Evolutionary conservation across 2,329 filamentous ascomycete genomes (phyloP).

Genomic region (Microdochium nivale): DNA sequence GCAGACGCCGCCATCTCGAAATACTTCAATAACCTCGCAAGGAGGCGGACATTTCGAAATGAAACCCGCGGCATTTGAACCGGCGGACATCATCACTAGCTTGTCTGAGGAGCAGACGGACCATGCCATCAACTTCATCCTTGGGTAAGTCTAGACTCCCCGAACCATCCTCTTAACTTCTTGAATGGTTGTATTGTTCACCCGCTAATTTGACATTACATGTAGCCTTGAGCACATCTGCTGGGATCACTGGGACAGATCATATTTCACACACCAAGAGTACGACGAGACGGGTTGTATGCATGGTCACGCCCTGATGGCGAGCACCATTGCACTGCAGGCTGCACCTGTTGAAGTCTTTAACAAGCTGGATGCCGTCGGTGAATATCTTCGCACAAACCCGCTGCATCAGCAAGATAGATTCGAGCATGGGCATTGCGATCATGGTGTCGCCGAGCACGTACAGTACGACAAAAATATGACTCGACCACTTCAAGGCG

Average conservation of each 20-base stretch:
- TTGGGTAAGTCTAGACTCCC: constrained; percentile 30
- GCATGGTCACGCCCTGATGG: constrained; percentile 18
- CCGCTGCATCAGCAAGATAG: not conserved
- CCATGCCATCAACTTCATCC: constrained; percentile 42
- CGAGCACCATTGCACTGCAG: constrained; percentile 16
- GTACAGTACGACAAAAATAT: constrained; percentile 1
- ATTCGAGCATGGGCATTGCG: not conserved
- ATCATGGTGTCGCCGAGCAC: not conserved
- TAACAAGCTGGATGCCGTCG: constrained; percentile 6
- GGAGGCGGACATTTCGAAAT: not conserved
- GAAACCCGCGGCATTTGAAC: constrained; percentile 5
- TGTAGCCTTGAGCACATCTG: constrained; percentile 42
- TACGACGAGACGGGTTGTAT: constrained; percentile 11
- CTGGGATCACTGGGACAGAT: constrained; percentile 37
- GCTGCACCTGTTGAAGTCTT: constrained; percentile 9
- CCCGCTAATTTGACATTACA: no score
- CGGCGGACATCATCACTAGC: constrained; percentile 2
- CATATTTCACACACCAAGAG: constrained; percentile 26
- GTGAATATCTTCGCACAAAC: constrained; percentile 2
- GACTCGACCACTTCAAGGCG: not conserved
- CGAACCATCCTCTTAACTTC: not conserved
- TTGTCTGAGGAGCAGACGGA: constrained; percentile 31
- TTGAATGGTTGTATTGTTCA: no score
- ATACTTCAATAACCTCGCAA: not conserved
- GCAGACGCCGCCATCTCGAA: no score